Evolutionary conservation across 192 early-diverging fungal species (phyloP).

Genomic region (Spizellomyces punctatus): DNA sequence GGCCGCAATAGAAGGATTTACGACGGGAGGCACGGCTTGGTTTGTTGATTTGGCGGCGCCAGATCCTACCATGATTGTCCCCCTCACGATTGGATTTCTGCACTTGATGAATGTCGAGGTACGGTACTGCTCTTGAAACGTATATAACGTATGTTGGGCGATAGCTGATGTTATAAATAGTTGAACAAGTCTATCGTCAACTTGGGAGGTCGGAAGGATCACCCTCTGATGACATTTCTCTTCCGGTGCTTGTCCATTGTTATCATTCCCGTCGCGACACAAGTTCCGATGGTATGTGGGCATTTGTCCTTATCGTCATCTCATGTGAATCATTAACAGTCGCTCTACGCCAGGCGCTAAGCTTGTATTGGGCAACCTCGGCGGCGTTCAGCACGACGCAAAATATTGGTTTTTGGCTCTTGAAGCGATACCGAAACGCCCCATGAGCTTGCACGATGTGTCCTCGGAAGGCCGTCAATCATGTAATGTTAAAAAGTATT

Average conservation of each 20-base stretch:
- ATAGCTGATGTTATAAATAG: background rate
- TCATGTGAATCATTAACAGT: background rate
- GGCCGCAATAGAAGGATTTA: slow-evolving; percentile 51
- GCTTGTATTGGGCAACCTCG: slow-evolving; percentile 74
- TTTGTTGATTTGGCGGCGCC: slow-evolving; percentile 62
- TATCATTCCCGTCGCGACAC: slow-evolving; percentile 68
- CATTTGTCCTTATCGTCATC: background rate
- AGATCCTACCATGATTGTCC: slow-evolving; percentile 72
- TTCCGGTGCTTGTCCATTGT: slow-evolving; percentile 60
- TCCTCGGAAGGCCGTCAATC: too few relatives aligned
- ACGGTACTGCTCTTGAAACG: background rate
- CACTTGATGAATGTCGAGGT: slow-evolving; percentile 78
- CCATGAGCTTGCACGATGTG: too few relatives aligned
- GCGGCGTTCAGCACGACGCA: slow-evolving; percentile 65
- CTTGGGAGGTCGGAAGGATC: background rate
- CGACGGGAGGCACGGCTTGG: slow-evolving; percentile 62
- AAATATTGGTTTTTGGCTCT: slow-evolving; percentile 54
- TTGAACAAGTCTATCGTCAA: slow-evolving; percentile 12
- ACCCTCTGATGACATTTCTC: slow-evolving; percentile 10
- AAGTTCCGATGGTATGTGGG: slow-evolving; percentile 52
- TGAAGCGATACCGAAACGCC: too few relatives aligned
- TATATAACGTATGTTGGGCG: too few relatives aligned
- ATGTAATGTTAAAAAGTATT: too few relatives aligned
- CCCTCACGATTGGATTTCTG: slow-evolving; percentile 62
- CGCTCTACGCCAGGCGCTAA: slow-evolving; percentile 55